phyloP scores from a whole-genome alignment of 2,329 filamentous ascomycete genomes.

The Pyricularia grisea region DNA sequence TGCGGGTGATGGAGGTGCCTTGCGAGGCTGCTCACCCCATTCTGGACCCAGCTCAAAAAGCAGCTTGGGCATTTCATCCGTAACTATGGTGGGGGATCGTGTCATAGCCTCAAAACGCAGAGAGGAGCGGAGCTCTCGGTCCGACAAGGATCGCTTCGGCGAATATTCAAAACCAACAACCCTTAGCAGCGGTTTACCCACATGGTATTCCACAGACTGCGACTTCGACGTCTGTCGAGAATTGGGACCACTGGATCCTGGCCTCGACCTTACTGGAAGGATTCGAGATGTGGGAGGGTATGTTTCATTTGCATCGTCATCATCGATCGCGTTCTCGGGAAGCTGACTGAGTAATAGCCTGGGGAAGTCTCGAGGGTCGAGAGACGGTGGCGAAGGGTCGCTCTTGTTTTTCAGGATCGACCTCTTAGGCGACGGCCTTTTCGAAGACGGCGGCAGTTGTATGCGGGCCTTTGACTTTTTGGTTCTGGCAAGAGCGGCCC shows the following conservation, averaged over 20 bases:
- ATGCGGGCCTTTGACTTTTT: conserved; percentile 25
- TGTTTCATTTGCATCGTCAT: not conserved
- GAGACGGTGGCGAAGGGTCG: not conserved
- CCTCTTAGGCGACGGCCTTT: not conserved
- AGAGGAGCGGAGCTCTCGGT: not conserved
- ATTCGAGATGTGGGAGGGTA: not conserved
- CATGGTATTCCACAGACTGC: not conserved
- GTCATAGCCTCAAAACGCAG: not conserved
- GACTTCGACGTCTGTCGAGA: not conserved
- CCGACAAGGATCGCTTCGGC: not conserved
- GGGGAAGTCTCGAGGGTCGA: not conserved
- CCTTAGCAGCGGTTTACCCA: not conserved
- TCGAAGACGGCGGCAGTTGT: not conserved
- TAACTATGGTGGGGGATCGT: not conserved
- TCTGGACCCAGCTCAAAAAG: not conserved
- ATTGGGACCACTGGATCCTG: no score
- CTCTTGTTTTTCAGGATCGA: conserved; percentile 1
- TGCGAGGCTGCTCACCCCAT: not conserved
- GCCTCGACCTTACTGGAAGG: not conserved
- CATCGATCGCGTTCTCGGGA: not conserved
- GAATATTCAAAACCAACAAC: not conserved
- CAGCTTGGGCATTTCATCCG: not conserved
- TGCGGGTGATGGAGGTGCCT: not conserved
- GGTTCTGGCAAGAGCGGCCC: no score
- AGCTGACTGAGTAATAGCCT: not conserved